Conservation (phyloP, 805 yeast genomes). For the Wickerhamomyces xylosicus region DNA sequence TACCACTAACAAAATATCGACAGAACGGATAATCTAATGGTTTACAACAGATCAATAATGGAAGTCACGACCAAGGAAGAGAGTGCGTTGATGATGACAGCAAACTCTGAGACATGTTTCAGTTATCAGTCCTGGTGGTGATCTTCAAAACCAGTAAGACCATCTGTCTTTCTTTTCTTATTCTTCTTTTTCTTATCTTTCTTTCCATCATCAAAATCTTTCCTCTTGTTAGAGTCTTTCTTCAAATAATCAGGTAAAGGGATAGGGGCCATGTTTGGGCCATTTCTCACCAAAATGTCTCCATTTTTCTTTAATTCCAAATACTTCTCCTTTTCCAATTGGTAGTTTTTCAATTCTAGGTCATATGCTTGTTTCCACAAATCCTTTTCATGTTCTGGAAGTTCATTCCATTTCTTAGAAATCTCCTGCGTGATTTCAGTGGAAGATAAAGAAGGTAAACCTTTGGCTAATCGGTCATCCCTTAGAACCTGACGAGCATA, state of each 20-base stretch:
- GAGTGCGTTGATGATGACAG: no score
- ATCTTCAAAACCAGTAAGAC: constrained; percentile 2
- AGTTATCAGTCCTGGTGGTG: background rate
- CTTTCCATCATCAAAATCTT: constrained; percentile 22
- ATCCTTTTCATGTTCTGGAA: constrained; percentile 60
- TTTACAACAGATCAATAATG: no score
- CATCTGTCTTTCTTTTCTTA: constrained; percentile 31
- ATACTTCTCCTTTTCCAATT: constrained; percentile 34
- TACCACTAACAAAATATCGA: no score
- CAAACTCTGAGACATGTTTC: no score
- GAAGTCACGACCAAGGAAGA: no score
- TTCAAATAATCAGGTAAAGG: constrained; percentile 26
- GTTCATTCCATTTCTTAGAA: constrained; percentile 67
- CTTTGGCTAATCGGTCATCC: constrained; percentile 51
- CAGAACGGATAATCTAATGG: no score
- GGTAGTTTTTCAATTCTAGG: constrained; percentile 34
- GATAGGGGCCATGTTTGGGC: constrained; percentile 29
- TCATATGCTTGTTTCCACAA: constrained; percentile 55
- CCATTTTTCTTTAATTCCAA: constrained; percentile 35
- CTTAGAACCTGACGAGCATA: constrained; percentile 62
- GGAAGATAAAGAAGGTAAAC: constrained; percentile 56
- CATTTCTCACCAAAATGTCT: constrained; percentile 12
- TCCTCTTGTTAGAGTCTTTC: constrained; percentile 26
- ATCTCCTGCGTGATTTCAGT: constrained; percentile 73
- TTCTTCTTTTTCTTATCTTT: constrained; percentile 40